Base-by-base conservation (phyloP, 225 moss, liverwort and hornwort species). In the Sphagnum tenellum region DNA sequence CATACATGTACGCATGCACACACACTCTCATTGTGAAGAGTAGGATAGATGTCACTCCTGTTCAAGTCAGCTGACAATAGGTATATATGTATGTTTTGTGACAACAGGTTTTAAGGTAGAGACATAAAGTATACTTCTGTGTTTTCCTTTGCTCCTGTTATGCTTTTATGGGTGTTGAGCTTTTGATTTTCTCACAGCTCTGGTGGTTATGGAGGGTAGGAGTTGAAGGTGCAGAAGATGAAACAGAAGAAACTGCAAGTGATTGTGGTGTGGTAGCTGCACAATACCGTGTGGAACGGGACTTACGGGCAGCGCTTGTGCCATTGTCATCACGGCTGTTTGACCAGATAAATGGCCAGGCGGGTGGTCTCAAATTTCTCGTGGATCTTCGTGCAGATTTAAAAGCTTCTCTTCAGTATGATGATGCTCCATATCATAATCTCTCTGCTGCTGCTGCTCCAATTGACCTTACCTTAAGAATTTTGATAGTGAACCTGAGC, bases 321-420 rank as follows among this genome's bases (percentile, higher is more conserved):
- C 95, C 95, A 48, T 68, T 96, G 0, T 96, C 92, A 55, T 88
- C 88, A 70, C 76, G 88, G 55, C 70, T 96, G 55, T 92, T 96
- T 74, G 95, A 96, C 77, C 92, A 96, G 64, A 85, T 92, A 88
- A 96, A 96, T 78, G 89, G 92, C 44, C 88, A 88, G 74, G 78
- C 88, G 65, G 95, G 95, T 64, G 95, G 95, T 64, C 85, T 96
- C 48, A 96, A 96, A 70, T 96, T 96, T 66, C 70, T 96, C 45
- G 95, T 96, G 66, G 95, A 96, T 62, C 86, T 96, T 72, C 92
- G 95, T 70, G 92, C 89, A 53, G 92, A 96, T 64, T 76, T 96
- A 62, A 70, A 88, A 72, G 70, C 81, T 48, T 71, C 86, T 47
- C 67, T 96, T 6, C 70, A 80, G 95, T 96, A 86, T 66, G 77